Percentiles rank a stretch among this genome's conserved stretches.
Evolutionary conservation across 768 basidiomycete genomes (phyloP).

Genomic region (Heimioporus sp.): DNA sequence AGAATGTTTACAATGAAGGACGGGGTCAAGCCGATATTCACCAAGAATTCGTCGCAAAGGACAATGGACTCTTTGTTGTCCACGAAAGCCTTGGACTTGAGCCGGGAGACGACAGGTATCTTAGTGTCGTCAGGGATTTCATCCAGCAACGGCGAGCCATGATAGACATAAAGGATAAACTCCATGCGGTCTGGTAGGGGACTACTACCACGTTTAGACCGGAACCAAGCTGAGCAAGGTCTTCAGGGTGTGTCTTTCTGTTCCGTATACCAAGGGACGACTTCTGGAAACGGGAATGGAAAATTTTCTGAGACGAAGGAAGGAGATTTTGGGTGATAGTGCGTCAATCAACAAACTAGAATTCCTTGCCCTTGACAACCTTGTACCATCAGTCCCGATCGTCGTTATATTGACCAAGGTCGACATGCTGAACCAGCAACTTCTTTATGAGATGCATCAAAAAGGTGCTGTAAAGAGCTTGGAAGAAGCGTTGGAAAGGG

Average conservation of each 20-base stretch:
- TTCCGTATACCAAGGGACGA: not conserved
- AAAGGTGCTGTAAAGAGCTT: not conserved
- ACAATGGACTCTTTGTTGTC: no score
- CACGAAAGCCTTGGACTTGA: no score
- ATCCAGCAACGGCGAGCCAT: no score
- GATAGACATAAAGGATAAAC: not conserved
- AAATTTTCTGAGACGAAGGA: not conserved
- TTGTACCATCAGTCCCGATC: not conserved
- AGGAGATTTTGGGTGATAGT: not conserved
- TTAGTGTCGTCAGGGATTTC: no score
- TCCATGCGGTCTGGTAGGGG: not conserved
- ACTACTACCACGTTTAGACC: not conserved
- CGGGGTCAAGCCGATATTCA: no score
- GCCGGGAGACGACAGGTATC: no score
- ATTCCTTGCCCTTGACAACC: not conserved
- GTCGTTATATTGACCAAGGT: constrained; percentile 2
- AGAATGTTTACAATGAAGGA: no score
- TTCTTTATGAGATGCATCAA: not conserved
- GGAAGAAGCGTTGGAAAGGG: not conserved
- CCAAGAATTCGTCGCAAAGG: no score
- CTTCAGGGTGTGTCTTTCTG: not conserved
- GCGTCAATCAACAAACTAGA: not conserved
- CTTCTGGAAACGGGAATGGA: not conserved
- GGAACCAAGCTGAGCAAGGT: not conserved
- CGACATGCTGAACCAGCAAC: not conserved